These are phyloP conservation scores for Erodium maritimum DNA, from an alignment of 345 rosid species.

Conservation along the genomic window DNA sequence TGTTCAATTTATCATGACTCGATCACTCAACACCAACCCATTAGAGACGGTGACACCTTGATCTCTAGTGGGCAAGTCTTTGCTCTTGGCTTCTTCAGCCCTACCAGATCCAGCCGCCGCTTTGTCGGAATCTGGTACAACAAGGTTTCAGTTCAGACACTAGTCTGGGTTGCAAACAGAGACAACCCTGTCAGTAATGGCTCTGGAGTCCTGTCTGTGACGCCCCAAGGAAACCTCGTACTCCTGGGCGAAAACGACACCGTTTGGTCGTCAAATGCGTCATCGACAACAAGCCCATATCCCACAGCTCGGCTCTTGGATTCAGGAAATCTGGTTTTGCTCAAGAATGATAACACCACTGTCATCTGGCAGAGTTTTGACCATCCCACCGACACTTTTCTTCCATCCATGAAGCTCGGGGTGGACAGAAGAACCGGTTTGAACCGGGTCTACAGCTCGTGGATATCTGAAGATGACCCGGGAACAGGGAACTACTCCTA, in stretches of 20 bases:
- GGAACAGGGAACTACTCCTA: constrained; percentile 29
- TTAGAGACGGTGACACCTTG: constrained; percentile 37
- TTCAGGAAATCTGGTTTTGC: constrained; percentile 49
- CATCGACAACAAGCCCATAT: constrained; percentile 8
- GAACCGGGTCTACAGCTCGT: constrained; percentile 29
- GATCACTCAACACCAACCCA: constrained; percentile 16
- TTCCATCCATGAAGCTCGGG: constrained; percentile 63
- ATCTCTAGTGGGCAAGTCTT: constrained; percentile 26
- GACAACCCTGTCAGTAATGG: constrained; percentile 35
- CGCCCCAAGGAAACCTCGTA: constrained; percentile 32
- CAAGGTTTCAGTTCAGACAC: constrained; percentile 25
- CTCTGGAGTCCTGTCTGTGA: constrained; percentile 30
- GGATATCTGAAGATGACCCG: constrained; percentile 47
- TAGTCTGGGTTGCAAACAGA: constrained; percentile 80
- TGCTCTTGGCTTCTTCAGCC: constrained; percentile 60
- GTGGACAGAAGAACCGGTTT: constrained; percentile 20
- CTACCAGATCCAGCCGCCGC: constrained; percentile 31
- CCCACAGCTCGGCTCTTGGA: constrained; percentile 39
- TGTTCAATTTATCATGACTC: constrained; percentile 12
- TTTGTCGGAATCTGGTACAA: constrained; percentile 77
- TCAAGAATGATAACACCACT: constrained; percentile 14
- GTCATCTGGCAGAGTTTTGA: constrained; percentile 66
- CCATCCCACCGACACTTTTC: constrained; percentile 44
- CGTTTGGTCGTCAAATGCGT: constrained; percentile 41
- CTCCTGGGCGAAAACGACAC: constrained; percentile 17